Evolutionary conservation across 1,139 yeast genomes (phyloP).

Genomic region (Sugiyamaella neomexicana): DNA sequence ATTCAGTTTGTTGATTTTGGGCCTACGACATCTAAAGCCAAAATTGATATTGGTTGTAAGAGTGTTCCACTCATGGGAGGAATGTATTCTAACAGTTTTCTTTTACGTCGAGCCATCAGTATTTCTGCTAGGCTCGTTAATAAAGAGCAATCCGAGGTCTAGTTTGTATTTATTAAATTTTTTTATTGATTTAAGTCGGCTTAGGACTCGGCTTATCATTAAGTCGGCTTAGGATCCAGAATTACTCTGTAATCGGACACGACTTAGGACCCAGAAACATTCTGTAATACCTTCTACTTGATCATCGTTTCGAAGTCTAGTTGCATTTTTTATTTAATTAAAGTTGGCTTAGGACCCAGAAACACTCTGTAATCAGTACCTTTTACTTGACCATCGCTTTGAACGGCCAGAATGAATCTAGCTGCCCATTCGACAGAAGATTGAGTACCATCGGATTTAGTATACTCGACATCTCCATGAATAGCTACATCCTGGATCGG

Average conservation of each 20-base stretch:
- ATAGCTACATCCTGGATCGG: conserved; percentile 15
- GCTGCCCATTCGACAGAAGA: conserved; percentile 11
- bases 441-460: conserved; percentile 8
- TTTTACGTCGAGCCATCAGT: conserved; percentile 14
- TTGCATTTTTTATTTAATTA: no score
- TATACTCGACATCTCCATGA: conserved; percentile 15
- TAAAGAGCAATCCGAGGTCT: conserved; percentile 9
- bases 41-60: conserved; percentile 46
- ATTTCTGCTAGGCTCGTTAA: conserved; percentile 18
- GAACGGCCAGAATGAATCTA: conserved; percentile 4
- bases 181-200: conserved; percentile 2
- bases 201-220: no score
- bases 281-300: neutral
- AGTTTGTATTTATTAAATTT: neutral
- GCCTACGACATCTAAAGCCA: conserved; percentile 45
- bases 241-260: conserved; percentile 9
- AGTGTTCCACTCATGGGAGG: conserved; percentile 46
- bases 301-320: no score
- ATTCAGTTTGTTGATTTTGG: conserved; percentile 49
- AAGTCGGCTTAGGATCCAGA: conserved; percentile 10
- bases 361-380: conserved; percentile 2
- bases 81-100: conserved; percentile 24
- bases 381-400: neutral
- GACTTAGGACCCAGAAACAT: conserved; percentile 9
- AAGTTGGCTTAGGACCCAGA: conserved; percentile 11